Evolutionary conservation across 106 monocot species (phyloP).

Genomic region (Dendrobium catenatum): DNA sequence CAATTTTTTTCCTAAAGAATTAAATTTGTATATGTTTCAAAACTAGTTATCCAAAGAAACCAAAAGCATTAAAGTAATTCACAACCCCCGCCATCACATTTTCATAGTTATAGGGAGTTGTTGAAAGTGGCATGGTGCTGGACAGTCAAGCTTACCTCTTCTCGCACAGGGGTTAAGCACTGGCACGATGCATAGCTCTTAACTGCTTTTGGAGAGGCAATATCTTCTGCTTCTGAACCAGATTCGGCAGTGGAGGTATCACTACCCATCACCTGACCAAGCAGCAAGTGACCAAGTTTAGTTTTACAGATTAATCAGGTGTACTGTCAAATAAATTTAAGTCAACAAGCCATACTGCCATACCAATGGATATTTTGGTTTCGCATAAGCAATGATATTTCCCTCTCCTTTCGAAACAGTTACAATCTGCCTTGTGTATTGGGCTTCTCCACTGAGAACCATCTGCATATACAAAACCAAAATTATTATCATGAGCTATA

Average conservation of each 20-base stretch:
- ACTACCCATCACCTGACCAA: conserved; percentile 30
- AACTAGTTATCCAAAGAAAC: neutral
- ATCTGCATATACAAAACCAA: conserved; percentile 20
- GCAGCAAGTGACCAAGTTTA: neutral
- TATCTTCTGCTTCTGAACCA: conserved; percentile 49
- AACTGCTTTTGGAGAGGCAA: conserved; percentile 19
- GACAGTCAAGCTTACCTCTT: conserved; percentile 34
- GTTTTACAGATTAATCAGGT: neutral
- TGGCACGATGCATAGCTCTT: conserved; percentile 17
- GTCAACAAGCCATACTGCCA: conserved; percentile 11
- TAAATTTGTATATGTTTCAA: neutral
- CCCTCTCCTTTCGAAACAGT: conserved; percentile 48
- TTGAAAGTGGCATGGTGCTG: neutral
- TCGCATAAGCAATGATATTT: conserved; percentile 44
- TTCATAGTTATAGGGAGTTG: neutral
- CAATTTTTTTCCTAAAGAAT: neutral
- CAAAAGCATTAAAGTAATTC: neutral
- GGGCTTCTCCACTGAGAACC: conserved; percentile 41
- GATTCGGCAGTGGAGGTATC: conserved; percentile 54
- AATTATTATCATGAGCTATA: neutral
- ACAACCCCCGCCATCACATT: neutral
- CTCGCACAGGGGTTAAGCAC: conserved; percentile 45
- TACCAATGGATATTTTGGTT: conserved; percentile 29
- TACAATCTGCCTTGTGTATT: conserved; percentile 41
- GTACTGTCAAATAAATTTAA: neutral